Evolutionary conservation across 108 stramenopile genomes (phyloP).

Genomic region (Licmophora abbreviata): DNA sequence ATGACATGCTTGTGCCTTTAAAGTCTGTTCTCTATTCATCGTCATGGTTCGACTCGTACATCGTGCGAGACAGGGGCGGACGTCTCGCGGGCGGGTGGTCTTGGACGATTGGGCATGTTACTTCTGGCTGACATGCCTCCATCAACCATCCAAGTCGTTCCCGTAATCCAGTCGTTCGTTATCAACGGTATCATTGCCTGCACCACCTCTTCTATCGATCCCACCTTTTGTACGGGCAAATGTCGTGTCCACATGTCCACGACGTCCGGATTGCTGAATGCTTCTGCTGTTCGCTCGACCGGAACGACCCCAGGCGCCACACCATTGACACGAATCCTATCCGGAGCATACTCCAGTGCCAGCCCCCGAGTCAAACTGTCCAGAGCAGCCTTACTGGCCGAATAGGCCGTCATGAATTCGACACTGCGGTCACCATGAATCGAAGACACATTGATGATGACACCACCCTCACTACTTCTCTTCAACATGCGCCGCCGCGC

Average conservation of each 20-base stretch:
- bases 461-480: constrained; percentile 9
- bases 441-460: constrained; percentile 52
- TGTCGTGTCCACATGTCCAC: constrained; percentile 37
- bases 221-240: constrained; percentile 29
- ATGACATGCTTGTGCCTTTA: too few relatives aligned
- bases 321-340: constrained; percentile 41
- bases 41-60: too few relatives aligned
- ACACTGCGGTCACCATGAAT: constrained; percentile 45
- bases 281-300: constrained; percentile 43
- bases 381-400: constrained; percentile 47
- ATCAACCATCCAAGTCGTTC: constrained; percentile 48
- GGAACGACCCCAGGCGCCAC: constrained; percentile 57
- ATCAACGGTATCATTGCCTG: constrained; percentile 35
- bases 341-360: constrained; percentile 38
- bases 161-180: constrained; percentile 56
- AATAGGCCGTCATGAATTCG: constrained; percentile 58
- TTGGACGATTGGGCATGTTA: constrained; percentile 41
- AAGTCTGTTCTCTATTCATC: too few relatives aligned
- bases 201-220: constrained; percentile 48
- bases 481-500: constrained; percentile 30
- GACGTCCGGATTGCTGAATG: constrained; percentile 19
- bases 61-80: too few relatives aligned
- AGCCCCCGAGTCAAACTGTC: constrained; percentile 39
- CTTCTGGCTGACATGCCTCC: constrained; percentile 55
- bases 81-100: constrained; percentile 12